phyloP scores from a whole-genome alignment of 2,329 filamentous ascomycete genomes.

The Neobulgaria alba region DNA sequence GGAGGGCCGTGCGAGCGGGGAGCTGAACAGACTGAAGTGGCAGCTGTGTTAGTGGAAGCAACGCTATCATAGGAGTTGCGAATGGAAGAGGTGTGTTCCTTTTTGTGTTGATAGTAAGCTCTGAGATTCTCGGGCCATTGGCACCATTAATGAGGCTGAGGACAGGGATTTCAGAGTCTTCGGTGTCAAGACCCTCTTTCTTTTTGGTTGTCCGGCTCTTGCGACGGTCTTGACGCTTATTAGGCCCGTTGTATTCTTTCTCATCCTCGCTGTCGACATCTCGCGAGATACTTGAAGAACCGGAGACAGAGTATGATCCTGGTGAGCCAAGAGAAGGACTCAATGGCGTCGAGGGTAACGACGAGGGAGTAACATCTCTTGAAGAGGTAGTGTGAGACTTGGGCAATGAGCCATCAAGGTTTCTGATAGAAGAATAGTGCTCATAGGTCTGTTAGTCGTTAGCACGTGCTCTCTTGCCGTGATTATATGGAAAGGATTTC shows the following conservation, averaged over 20 bases:
- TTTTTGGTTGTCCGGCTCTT: neutral
- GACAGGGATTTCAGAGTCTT: neutral
- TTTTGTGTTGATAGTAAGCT: neutral
- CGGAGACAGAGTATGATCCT: constrained; percentile 32
- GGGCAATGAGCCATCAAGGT: constrained; percentile 50
- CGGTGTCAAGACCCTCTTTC: neutral
- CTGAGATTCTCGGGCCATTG: neutral
- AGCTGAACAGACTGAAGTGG: neutral
- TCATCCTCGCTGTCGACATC: constrained; percentile 44
- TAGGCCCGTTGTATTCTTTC: constrained; percentile 34
- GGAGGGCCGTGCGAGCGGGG: neutral
- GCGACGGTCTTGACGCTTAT: constrained; percentile 34
- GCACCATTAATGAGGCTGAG: too few relatives aligned
- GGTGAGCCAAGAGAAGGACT: neutral
- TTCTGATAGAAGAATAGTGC: constrained; percentile 59
- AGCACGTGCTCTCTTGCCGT: constrained; percentile 5
- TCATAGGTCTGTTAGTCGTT: constrained; percentile 43
- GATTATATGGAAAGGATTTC: too few relatives aligned
- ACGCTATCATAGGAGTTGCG: neutral
- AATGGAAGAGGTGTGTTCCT: neutral
- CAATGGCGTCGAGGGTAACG: too few relatives aligned
- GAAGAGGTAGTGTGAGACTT: too few relatives aligned
- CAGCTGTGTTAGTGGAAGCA: too few relatives aligned
- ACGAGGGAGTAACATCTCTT: too few relatives aligned
- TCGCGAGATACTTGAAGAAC: constrained; percentile 40